A percentile compares a stretch with the other conserved stretches of the same genome.
phyloP scores from a whole-genome alignment of 208 protist species.

The Trypanosoma cruzi region DNA sequence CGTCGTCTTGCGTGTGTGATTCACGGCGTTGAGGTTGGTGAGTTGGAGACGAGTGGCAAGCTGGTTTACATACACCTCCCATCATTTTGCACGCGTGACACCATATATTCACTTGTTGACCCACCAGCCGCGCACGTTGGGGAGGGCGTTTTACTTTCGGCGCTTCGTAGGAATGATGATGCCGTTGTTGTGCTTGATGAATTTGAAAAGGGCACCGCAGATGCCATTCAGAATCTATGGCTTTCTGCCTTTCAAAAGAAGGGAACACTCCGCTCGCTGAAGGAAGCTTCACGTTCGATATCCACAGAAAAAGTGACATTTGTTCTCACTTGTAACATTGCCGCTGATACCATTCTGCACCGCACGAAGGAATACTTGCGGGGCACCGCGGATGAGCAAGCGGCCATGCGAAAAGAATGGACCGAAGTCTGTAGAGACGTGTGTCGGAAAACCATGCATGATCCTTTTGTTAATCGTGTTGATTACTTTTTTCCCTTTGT shows the following conservation, averaged over 20 bases:
- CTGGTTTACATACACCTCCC: conserved; percentile 87
- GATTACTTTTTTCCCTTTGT: conserved; percentile 84
- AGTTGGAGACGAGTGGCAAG: conserved; percentile 62
- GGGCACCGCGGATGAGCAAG: conserved; percentile 37
- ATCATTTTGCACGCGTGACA: conserved; percentile 85
- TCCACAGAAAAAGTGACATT: conserved; percentile 79
- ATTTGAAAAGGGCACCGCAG: conserved; percentile 85
- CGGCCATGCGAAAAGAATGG: conserved; percentile 43
- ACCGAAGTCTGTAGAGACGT: conserved; percentile 43
- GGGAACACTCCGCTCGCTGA: conserved; percentile 81
- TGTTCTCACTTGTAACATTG: conserved; percentile 85
- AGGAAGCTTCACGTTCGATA: conserved; percentile 67
- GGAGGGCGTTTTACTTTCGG: conserved; percentile 81
- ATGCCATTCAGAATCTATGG: conserved; percentile 86
- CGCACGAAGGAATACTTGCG: conserved; percentile 42
- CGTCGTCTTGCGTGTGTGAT: conserved; percentile 63
- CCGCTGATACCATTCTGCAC: conserved; percentile 46
- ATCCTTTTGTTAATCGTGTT: conserved; percentile 87
- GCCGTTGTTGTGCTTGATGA: conserved; percentile 89
- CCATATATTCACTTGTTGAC: conserved; percentile 90
- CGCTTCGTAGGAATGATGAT: conserved; percentile 56
- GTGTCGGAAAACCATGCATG: conserved; percentile 59
- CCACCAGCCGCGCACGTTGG: conserved; percentile 84
- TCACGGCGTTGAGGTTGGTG: conserved; percentile 40
- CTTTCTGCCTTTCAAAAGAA: conserved; percentile 90